phyloP scores from a whole-genome alignment of 1,284 basidiomycete species.

The Ganoderma leucocontextum region DNA sequence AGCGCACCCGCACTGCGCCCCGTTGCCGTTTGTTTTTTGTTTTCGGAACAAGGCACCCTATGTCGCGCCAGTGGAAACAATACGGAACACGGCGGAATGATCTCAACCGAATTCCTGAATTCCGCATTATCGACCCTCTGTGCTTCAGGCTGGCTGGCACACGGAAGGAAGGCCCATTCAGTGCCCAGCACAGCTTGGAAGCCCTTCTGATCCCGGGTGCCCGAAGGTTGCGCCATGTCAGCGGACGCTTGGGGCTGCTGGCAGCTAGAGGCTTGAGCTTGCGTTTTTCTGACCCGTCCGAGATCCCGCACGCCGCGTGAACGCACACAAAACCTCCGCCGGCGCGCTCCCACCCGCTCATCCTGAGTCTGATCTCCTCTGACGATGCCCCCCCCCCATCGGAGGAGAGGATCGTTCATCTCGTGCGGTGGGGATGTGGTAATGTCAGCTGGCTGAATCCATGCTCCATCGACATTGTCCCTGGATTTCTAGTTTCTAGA shows the following conservation, averaged over 20 bases:
- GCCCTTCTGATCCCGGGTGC: slow-evolving; percentile 30
- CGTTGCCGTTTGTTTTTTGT: not conserved
- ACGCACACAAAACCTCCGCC: slow-evolving; percentile 9
- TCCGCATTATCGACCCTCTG: slow-evolving; percentile 18
- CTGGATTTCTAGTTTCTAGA: not conserved
- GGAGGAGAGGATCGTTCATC: slow-evolving; percentile 4
- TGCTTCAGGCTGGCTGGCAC: slow-evolving; percentile 22
- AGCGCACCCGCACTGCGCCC: not conserved
- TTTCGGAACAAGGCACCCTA: slow-evolving; percentile 7
- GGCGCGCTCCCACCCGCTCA: slow-evolving; percentile 14
- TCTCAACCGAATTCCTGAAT: slow-evolving; percentile 18
- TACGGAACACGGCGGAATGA: slow-evolving; percentile 23
- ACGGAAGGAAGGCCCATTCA: slow-evolving; percentile 21
- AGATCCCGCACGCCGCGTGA: slow-evolving; percentile 16
- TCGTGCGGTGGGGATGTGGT: slow-evolving; percentile 10
- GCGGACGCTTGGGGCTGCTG: not conserved
- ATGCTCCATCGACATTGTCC: not conserved
- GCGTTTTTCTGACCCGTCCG: slow-evolving; percentile 20
- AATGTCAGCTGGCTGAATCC: slow-evolving; percentile 21
- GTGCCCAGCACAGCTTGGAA: slow-evolving; percentile 30
- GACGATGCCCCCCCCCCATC: not conserved
- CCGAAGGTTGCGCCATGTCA: slow-evolving; percentile 18
- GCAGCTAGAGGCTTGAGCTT: slow-evolving; percentile 18
- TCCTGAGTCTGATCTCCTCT: slow-evolving; percentile 13
- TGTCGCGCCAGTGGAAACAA: not conserved